Conservation (phyloP, 192 early-diverging fungal genomes). For the Coemansia sp. region DNA sequence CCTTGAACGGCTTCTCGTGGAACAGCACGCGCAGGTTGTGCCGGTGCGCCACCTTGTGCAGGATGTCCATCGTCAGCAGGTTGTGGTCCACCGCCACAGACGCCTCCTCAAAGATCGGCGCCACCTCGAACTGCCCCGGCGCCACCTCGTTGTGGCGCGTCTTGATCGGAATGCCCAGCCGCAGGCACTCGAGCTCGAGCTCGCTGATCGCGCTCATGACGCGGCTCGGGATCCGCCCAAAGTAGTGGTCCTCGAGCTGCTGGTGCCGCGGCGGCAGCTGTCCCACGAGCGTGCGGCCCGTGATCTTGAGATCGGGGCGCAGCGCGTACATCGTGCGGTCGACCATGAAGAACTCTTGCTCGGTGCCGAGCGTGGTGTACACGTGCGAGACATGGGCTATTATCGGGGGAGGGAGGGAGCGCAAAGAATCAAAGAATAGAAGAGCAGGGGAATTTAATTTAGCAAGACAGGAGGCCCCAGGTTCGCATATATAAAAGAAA, state of each 20-base stretch:
- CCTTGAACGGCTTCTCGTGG: constrained; percentile 99
- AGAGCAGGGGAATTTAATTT: no score
- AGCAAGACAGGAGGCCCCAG: no score
- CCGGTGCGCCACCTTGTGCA: constrained; percentile 95
- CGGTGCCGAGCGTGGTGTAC: constrained; percentile 90
- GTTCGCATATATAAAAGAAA: no score
- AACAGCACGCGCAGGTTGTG: constrained; percentile 96
- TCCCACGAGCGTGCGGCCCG: constrained; percentile 91
- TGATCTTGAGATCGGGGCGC: constrained; percentile 94
- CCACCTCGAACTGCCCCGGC: constrained; percentile 96
- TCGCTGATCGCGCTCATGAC: constrained; percentile 91
- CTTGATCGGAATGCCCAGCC: constrained; percentile 96
- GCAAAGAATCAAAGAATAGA: no score
- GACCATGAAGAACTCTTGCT: constrained; percentile 99
- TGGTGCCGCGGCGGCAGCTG: constrained; percentile 95
- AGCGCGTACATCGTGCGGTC: constrained; percentile 92
- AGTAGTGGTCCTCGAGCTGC: constrained; percentile 99
- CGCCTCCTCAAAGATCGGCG: constrained; percentile 97
- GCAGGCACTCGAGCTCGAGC: constrained; percentile 88
- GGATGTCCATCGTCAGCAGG: constrained; percentile 93
- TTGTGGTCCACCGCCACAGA: constrained; percentile 98
- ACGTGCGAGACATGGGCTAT: constrained; percentile 76
- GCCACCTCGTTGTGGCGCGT: constrained; percentile 99
- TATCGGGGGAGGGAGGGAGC: no score
- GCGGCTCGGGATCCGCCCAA: constrained; percentile 92